Evolutionary conservation across 164 flowering plant species (phyloP), one percentile per base, ranked within the genome.

Genomic region (Chloranthus sessilifolius): DNA sequence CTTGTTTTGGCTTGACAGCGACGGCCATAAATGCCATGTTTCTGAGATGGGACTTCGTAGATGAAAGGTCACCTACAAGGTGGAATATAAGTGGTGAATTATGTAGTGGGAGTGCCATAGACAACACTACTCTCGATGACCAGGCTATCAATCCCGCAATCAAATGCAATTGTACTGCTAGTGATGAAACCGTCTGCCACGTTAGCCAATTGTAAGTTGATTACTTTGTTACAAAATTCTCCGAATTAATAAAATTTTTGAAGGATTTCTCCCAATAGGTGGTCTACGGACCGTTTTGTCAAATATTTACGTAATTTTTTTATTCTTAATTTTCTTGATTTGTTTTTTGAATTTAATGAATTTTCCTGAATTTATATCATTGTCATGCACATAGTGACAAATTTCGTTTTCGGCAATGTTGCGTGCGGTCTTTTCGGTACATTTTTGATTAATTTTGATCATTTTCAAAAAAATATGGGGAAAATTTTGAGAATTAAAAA

Each of bases 21-120:
- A 36, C 22, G 15, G 60, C 52, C 47, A 22, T 56, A 10, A 56
- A 45, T 39, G 33, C 42, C 19, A 27, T 47, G 15, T 56, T 45
- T 16, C 33, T 11, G 22, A n/a, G 20, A 27, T 57, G 61, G 61
- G 36, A 40, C 7, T 3, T 47, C n/a, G n/a, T 34, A 2, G 27
- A n/a, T n/a, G n/a, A n/a, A n/a, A n/a, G n/a, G n/a, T n/a, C 47
- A 4, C 6, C 5, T 10, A 5, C 55, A 7, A 5, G 16, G 26
- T 64, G 68, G 68, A 64, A 64, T 44, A 25, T 52, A 21, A 64
- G 55, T 23, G 61, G 61, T 15, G 59, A 64, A 6, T 51, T 47
- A 1, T 64, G 68, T 31, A 53, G 29, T 12, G 68, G 68, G 21
- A 10, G 25, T 31, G 63, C 68, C 23, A n/a, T 42, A 12, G 59